phyloP scores from a whole-genome alignment of 2,329 filamentous ascomycete genomes.

The Fusarium compactum region DNA sequence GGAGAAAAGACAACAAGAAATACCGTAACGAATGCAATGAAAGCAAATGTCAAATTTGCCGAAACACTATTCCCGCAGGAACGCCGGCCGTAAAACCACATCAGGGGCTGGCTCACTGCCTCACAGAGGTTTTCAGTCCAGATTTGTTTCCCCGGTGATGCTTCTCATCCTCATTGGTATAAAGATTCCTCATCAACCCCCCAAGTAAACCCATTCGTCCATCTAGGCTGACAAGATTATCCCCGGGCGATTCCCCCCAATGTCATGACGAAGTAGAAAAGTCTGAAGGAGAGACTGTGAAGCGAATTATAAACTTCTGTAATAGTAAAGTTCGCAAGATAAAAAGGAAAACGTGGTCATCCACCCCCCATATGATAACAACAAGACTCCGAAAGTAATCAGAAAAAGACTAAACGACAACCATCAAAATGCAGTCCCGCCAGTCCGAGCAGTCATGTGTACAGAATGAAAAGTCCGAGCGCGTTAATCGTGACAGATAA shows the following conservation, averaged over 20 bases:
- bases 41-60: conserved; percentile 51
- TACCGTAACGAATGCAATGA: conserved; percentile 46
- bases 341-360: conserved; percentile 41
- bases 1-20: conserved; percentile 29
- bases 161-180: conserved; percentile 50
- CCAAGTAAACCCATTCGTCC: conserved; percentile 44
- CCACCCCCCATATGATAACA: conserved; percentile 41
- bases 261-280: conserved; percentile 49
- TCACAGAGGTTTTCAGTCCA: conserved; percentile 44
- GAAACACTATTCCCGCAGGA: conserved; percentile 45
- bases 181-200: conserved; percentile 47
- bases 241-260: conserved; percentile 43
- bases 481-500: conserved; percentile 54
- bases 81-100: conserved; percentile 46
- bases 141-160: conserved; percentile 38
- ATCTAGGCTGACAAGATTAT: conserved; percentile 48
- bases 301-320: conserved; percentile 55
- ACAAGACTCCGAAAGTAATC: conserved; percentile 45
- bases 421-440: conserved; percentile 50
- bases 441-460: conserved; percentile 54
- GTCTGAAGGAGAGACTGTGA: conserved; percentile 56
- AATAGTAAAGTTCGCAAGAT: conserved; percentile 40
- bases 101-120: conserved; percentile 40
- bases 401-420: conserved; percentile 46
- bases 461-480: conserved; percentile 52